phyloP scores from a whole-genome alignment of 352 stramenopile species.

The Globisporangium recalcitrans region DNA sequence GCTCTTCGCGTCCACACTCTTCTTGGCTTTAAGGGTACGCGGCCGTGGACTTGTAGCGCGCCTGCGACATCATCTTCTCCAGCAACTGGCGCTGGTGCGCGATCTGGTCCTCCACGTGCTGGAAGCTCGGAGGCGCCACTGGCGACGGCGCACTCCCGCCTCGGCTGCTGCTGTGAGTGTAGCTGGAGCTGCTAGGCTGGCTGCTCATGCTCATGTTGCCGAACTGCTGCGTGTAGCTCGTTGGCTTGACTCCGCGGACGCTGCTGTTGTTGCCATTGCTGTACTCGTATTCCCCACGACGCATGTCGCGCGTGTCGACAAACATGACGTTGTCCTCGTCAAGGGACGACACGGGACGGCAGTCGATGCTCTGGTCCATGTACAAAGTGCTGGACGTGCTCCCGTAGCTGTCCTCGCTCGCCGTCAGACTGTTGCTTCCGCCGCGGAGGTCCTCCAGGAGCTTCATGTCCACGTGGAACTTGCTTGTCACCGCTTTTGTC shows the following conservation, averaged over 20 bases:
- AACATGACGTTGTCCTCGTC: conserved; percentile 39
- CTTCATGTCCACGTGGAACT: conserved; percentile 40
- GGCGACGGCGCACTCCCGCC: background rate
- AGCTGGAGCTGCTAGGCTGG: background rate
- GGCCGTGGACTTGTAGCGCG: conserved; percentile 23
- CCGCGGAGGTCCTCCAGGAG: conserved; percentile 27
- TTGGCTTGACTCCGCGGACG: background rate
- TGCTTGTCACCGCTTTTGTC: background rate
- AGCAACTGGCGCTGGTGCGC: conserved; percentile 58
- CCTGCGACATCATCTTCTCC: conserved; percentile 59
- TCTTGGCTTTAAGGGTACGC: conserved; percentile 11
- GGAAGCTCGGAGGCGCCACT: conserved; percentile 17
- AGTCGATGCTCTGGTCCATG: conserved; percentile 23
- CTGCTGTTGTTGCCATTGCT: background rate
- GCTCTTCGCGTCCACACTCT: background rate
- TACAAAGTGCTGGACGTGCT: conserved; percentile 13
- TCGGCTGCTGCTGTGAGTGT: background rate
- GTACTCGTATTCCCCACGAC: conserved; percentile 14
- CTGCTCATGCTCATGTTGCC: conserved; percentile 1
- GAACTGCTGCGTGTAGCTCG: conserved; percentile 10
- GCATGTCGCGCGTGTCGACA: conserved; percentile 36
- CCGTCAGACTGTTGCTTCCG: conserved; percentile 20
- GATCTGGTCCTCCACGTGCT: conserved; percentile 55
- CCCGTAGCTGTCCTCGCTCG: conserved; percentile 41
- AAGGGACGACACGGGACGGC: conserved; percentile 24